Evolutionary conservation across 306 rosid species (phyloP).

Genomic region (Trifolium subterraneum): DNA sequence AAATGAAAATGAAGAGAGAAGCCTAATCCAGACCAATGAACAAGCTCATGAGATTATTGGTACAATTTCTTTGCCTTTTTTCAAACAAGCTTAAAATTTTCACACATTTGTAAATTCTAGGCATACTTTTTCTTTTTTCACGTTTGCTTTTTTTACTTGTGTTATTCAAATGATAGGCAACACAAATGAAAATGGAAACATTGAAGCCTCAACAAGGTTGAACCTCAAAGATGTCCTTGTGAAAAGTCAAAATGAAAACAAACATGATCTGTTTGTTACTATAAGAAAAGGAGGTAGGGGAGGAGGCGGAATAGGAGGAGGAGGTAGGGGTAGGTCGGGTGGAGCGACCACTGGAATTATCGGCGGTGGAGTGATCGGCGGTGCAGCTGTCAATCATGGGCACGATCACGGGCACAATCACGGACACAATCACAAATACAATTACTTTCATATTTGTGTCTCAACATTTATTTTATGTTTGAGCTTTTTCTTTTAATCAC

Average conservation of each 20-base stretch:
- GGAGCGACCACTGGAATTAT: not conserved
- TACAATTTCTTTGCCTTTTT: not conserved
- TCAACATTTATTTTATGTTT: constrained; percentile 7
- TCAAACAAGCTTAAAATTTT: not conserved
- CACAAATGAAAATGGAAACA: constrained; percentile 22
- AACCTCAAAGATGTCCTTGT: not conserved
- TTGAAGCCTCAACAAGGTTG: constrained; percentile 7
- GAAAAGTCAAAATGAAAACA: constrained; percentile 22
- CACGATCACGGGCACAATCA: not conserved
- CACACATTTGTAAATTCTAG: not conserved
- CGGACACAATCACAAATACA: too few species aligned
- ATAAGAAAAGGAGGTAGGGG: constrained; percentile 7
- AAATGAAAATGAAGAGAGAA: not conserved
- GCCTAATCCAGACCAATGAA: constrained; percentile 25
- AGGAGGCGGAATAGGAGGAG: not conserved
- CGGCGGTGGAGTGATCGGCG: not conserved
- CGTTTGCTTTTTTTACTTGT: not conserved
- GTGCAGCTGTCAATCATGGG: not conserved
- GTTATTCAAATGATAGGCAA: constrained; percentile 24
- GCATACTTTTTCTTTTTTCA: not conserved
- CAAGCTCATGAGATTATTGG: constrained; percentile 19
- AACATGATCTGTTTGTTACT: not conserved
- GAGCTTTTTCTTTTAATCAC: constrained; percentile 21
- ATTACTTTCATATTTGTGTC: not conserved
- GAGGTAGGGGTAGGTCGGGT: not conserved